Conservation (phyloP, 371 early-diverging fungal genomes). For the Haplosporangium sp. region DNA sequence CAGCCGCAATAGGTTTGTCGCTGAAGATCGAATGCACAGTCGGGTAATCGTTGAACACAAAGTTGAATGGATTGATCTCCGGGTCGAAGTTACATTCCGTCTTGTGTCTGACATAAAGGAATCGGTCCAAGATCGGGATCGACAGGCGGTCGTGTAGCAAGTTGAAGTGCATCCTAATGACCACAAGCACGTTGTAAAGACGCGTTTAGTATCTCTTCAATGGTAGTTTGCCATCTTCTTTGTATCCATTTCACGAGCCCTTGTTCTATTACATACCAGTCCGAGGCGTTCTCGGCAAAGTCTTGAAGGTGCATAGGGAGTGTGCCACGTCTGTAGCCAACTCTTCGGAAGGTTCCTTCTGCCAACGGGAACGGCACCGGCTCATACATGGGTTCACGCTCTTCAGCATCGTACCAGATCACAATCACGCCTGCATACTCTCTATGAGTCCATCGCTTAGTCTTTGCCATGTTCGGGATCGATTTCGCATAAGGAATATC, state of each 20-base stretch:
- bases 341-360: constrained; percentile 32
- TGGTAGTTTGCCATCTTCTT: neutral
- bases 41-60: constrained; percentile 51
- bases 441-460: constrained; percentile 48
- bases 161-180: constrained; percentile 47
- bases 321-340: constrained; percentile 48
- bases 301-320: constrained; percentile 54
- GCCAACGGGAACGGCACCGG: constrained; percentile 47
- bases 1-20: constrained; percentile 39
- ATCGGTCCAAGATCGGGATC: constrained; percentile 49
- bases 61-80: constrained; percentile 45
- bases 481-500: constrained; percentile 51
- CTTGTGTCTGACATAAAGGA: constrained; percentile 43
- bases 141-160: constrained; percentile 44
- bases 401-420: constrained; percentile 51
- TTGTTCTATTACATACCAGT: constrained; percentile 22
- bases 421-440: constrained; percentile 47
- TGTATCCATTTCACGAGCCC: too few relatives aligned
- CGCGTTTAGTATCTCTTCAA: neutral
- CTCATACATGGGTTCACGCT: constrained; percentile 49
- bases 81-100: constrained; percentile 48
- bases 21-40: constrained; percentile 48
- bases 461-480: constrained; percentile 40
- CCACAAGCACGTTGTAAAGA: neutral
- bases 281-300: constrained; percentile 53